Conservation (phyloP, 768 basidiomycete genomes). For the Tricholoma hemisulphureum region DNA sequence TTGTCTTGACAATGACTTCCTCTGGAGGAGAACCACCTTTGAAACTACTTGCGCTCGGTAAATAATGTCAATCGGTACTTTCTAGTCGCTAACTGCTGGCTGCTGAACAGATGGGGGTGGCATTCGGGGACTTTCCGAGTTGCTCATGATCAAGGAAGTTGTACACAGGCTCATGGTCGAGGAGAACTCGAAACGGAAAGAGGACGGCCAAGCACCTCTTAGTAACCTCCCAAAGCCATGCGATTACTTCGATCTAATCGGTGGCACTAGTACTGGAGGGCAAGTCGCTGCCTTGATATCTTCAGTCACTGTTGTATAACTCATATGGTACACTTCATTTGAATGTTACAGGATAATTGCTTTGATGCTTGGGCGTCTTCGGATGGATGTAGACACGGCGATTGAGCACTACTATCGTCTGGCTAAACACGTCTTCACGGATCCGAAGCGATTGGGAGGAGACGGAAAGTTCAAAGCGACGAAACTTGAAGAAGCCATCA, state of each 20-base stretch:
- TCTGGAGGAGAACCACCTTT: too few relatives aligned
- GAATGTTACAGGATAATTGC: constrained; percentile 17
- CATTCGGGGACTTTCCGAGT: constrained; percentile 5
- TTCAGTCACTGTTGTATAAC: not conserved
- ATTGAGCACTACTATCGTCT: constrained; percentile 16
- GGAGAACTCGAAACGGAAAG: not conserved
- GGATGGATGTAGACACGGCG: constrained; percentile 20
- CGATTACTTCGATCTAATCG: constrained; percentile 27
- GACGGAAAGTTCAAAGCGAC: constrained; percentile 4
- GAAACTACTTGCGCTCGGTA: too few relatives aligned
- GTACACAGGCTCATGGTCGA: constrained; percentile 2
- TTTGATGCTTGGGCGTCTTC: constrained; percentile 24
- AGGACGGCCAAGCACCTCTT: not conserved
- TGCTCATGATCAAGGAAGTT: constrained; percentile 6
- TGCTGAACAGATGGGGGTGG: constrained; percentile 5
- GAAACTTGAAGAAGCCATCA: not conserved
- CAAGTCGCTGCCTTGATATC: constrained; percentile 2
- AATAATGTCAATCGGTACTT: too few relatives aligned
- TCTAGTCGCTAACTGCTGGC: too few relatives aligned
- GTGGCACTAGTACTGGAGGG: constrained; percentile 26
- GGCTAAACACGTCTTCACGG: not conserved
- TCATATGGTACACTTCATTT: not conserved
- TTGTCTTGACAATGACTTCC: too few relatives aligned
- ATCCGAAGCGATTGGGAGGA: not conserved
- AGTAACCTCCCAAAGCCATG: constrained; percentile 12